Base-by-base conservation (phyloP, 2,329 filamentous ascomycete species). In the Aspergillus sp. region DNA sequence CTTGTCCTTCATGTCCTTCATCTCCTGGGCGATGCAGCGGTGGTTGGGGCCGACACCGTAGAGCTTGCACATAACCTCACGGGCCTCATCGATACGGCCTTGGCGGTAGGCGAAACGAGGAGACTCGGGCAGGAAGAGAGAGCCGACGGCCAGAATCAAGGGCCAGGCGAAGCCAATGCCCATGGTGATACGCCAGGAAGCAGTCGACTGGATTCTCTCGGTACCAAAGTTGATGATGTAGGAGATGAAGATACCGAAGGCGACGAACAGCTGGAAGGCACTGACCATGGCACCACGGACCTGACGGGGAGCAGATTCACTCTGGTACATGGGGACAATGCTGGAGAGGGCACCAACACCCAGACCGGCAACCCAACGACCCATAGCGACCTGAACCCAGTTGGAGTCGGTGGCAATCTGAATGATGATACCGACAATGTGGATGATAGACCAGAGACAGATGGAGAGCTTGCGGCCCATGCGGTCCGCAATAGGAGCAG, bases 161-260 rank as follows among this genome's bases (percentile, higher is more conserved):
- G 84, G 80, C 80, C 82, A 86, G 66, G 85, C 79, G 65, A 85
- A 86, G 19, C 83, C 83, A 51, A 87, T 77, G 6, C 84, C 84
- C 79, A 86, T 85, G 41, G 78, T 76, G 59, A 81, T 80, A 23
- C 80, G 73, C 80, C 80, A 81, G 1, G 78, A 77, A 30, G 72
- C 74, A 79, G 72, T 87, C 47, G 71, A 74, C 7, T 73, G 21
- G 52, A 76, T 73, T 23, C 61, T 64, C 57, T 78, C 73, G 3
- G 80, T 81, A 27, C 80, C 80, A 59, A 71, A 82, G 72, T 82
- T 82, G 73, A 82, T 76, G 57, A 78, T 73, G 66, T 81, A 78
- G 57, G 80, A 79, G 62, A 80, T 75, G 62, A 82, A 77, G 64
- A 82, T 82, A 59, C 80, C 80, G 30, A 81, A 73, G n/a, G 80